A percentile compares a stretch with the other conserved stretches of the same genome.
These are phyloP conservation scores for Aspergillus bridgeri DNA, from an alignment of 495 filamentous ascomycete genomes.

Conservation along the genomic window DNA sequence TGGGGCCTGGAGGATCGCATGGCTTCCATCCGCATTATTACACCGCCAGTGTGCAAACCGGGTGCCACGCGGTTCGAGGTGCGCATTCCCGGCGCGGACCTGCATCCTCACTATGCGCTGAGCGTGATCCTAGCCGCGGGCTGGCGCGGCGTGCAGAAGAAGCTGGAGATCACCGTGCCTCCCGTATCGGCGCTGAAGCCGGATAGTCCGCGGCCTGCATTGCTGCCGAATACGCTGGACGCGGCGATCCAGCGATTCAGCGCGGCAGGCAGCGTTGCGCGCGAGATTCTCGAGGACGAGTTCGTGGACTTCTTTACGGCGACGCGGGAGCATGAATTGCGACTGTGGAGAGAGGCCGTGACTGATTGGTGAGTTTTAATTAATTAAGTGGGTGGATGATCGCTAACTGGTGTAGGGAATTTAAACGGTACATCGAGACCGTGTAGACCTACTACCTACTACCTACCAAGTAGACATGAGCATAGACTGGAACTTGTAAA, in stretches of 20 bases:
- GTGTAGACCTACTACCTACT: too few relatives aligned
- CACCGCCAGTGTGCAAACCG: constrained; percentile 72
- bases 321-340: constrained; percentile 84
- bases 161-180: constrained; percentile 70
- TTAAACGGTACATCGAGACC: constrained; percentile 28
- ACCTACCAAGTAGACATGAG: background rate
- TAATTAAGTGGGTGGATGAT: background rate
- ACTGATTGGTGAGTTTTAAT: constrained; percentile 73
- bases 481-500: background rate
- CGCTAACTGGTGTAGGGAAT: constrained; percentile 16
- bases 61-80: constrained; percentile 83
- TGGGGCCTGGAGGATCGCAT: constrained; percentile 93
- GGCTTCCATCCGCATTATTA: constrained; percentile 80
- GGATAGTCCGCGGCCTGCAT: constrained; percentile 7
- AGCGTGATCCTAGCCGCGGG: constrained; percentile 76
- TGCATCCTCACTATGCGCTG: constrained; percentile 81
- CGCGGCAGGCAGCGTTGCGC: constrained; percentile 66
- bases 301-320: constrained; percentile 93
- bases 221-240: constrained; percentile 69
- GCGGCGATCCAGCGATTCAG: constrained; percentile 73
- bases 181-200: constrained; percentile 58
- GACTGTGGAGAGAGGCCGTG: constrained; percentile 89
- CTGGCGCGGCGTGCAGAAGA: constrained; percentile 82
- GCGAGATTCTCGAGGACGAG: constrained; percentile 82
- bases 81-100: constrained; percentile 80